Evolutionary conservation across 495 filamentous ascomycete species (phyloP), one percentile per base, ranked within the genome.

Genomic region (Hypoxylon lienhwacheense): DNA sequence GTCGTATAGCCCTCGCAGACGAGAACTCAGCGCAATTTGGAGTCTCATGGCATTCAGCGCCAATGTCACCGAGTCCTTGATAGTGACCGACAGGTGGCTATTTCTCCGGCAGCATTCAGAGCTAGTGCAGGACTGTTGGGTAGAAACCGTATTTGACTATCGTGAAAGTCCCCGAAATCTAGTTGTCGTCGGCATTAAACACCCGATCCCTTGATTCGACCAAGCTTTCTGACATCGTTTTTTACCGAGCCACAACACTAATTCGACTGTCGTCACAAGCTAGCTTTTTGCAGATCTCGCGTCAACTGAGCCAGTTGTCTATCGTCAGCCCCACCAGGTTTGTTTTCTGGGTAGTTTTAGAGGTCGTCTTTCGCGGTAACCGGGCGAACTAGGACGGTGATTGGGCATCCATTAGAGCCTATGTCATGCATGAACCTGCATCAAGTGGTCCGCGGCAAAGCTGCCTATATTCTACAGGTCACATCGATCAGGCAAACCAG

Each of bases 41-140:
- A 88, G 79, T 59, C 70, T 98, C 63, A 97, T 97, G 92, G 90
- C 93, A 2, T 96, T 95, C 64, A 93, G 89, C 63, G 89, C 95
- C 5, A 81, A 81, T 7, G 84, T 97, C 10, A 84, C 92, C 21
- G 93, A 98, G 71, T 87, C 89, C 19, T 71, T 91, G 43, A 91
- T 98, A 66, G 89, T 96, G 26, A 84, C 90, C 24, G 93, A 98
- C 76, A 76, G 93, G 32, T 97, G 89, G 90, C 75, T 89, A 45
- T 98, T 87, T 70, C 74, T 98, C 48, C 83, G 73, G 35, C 92
- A 98, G 65, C 86, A 95, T 58, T 61, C 76, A 21, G 74, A 80
- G 17, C 74, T 80, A 12, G 77, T 91, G 26, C 76, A 79, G 55
- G 81, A 89, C 54, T 83, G 78, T 52, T 98, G 93, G 93, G 91